These are phyloP conservation scores for Paecilomyces sp. DNA, from an alignment of 2,329 filamentous ascomycete species.

Conservation along the genomic window DNA sequence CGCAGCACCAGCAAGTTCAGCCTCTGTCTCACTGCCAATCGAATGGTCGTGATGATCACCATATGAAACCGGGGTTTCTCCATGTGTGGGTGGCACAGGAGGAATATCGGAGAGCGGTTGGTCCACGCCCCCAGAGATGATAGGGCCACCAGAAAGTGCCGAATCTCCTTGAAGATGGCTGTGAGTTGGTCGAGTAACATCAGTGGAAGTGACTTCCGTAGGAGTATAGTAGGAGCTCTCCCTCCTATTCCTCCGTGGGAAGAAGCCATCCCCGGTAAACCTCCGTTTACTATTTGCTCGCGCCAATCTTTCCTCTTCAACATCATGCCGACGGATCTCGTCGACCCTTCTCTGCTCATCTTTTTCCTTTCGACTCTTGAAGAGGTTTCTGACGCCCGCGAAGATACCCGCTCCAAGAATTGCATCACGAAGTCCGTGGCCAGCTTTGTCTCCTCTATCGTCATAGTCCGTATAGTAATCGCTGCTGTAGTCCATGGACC, in stretches of 20 bases:
- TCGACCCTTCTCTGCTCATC: slow-evolving; percentile 55
- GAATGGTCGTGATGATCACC: slow-evolving; percentile 1
- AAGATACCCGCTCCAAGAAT: slow-evolving; percentile 63
- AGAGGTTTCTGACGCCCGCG: slow-evolving; percentile 49
- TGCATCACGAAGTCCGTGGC: slow-evolving; percentile 51
- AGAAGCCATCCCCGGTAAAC: slow-evolving; percentile 61
- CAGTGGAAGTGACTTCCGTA: slow-evolving; percentile 30
- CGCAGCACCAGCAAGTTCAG: slow-evolving; percentile 16
- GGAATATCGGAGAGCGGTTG: slow-evolving; percentile 27
- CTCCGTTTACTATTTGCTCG: slow-evolving; percentile 52
- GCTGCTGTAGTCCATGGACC: slow-evolving; percentile 26
- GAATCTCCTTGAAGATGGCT: slow-evolving; percentile 25
- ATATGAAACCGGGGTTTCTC: slow-evolving; percentile 10
- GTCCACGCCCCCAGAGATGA: slow-evolving; percentile 22
- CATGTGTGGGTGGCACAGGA: slow-evolving; percentile 33
- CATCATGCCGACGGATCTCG: slow-evolving; percentile 43
- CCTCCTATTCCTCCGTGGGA: slow-evolving; percentile 22
- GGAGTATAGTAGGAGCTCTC: slow-evolving; percentile 25
- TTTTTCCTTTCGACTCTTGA: slow-evolving; percentile 52
- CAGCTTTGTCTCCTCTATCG: slow-evolving; percentile 31
- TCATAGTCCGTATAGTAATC: slow-evolving; percentile 37
- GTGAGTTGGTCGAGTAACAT: slow-evolving; percentile 23
- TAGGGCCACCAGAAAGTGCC: slow-evolving; percentile 22
- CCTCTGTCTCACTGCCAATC: slow-evolving; percentile 14
- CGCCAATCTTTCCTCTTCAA: slow-evolving; percentile 46